A percentile compares a stretch with the other conserved stretches of the same genome.
Conservation (phyloP, 208 protist species). For the Trypanosoma cruzi region DNA sequence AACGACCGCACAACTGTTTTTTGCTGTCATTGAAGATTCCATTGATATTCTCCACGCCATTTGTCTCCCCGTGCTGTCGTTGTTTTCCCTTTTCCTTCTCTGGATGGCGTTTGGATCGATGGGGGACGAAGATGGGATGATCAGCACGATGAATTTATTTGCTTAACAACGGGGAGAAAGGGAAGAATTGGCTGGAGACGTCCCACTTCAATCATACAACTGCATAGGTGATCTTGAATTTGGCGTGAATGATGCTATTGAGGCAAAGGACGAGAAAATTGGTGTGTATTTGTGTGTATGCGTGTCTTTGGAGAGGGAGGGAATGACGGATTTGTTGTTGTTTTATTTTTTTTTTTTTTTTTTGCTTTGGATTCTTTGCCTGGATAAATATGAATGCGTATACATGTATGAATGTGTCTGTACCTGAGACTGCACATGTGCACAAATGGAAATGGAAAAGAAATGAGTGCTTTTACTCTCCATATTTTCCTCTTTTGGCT, state of each 20-base stretch:
- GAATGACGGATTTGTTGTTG: not conserved
- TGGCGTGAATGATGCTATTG: no score
- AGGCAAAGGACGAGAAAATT: not conserved
- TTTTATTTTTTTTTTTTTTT: no score
- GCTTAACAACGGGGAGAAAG: not conserved
- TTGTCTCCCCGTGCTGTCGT: constrained; percentile 4
- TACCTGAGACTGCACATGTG: no score
- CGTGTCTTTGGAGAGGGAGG: not conserved
- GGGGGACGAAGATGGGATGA: not conserved
- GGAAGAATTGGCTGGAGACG: no score
- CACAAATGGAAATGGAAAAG: no score
- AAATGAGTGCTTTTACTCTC: no score
- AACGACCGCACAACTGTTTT: not conserved
- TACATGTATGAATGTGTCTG: no score
- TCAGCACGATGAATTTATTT: constrained; percentile 2
- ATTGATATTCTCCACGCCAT: constrained; percentile 19
- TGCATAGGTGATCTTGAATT: no score
- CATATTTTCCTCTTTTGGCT: no score
- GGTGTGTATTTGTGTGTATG: not conserved
- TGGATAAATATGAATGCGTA: no score
- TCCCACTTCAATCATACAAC: no score
- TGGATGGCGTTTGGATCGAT: constrained; percentile 5
- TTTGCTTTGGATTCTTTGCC: no score
- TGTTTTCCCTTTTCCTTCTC: constrained; percentile 10
- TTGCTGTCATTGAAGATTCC: constrained; percentile 4